These are phyloP conservation scores for Aspergillus sp. DNA, from an alignment of 2,329 filamentous ascomycete genomes.

Conservation along the genomic window DNA sequence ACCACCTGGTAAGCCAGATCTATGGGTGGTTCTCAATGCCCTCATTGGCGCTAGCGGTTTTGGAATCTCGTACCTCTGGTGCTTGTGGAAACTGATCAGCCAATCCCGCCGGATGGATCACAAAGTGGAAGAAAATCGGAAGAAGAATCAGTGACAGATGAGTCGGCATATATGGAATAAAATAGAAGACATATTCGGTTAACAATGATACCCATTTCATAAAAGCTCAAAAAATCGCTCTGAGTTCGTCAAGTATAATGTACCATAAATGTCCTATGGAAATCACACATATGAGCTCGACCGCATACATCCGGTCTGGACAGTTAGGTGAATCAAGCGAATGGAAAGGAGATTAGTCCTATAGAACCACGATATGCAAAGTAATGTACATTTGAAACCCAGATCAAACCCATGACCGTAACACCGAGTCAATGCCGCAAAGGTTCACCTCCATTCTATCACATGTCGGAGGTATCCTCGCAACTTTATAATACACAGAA, in stretches of 20 bases:
- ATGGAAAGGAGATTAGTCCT: conserved; percentile 8
- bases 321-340: neutral
- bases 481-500: conserved; percentile 4
- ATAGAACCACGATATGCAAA: conserved; percentile 9
- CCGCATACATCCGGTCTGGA: neutral
- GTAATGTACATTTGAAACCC: conserved; percentile 17
- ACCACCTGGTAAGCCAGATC: conserved; percentile 77
- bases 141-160: conserved; percentile 34
- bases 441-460: conserved; percentile 3
- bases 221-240: neutral
- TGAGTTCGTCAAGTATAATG: neutral
- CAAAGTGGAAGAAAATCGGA: conserved; percentile 26
- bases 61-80: conserved; percentile 87
- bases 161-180: neutral
- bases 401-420: conserved; percentile 13
- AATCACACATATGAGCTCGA: neutral
- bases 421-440: conserved; percentile 11
- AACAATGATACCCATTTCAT: conserved; percentile 29
- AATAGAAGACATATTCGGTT: conserved; percentile 3
- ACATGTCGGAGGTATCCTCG: neutral
- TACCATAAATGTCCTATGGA: neutral
- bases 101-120: conserved; percentile 30
- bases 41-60: conserved; percentile 84
- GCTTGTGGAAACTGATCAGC: conserved; percentile 62
- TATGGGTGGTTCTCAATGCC: conserved; percentile 93